Base-by-base conservation (phyloP, 345 rosid species). In the Eucalyptus erythrocorys region DNA sequence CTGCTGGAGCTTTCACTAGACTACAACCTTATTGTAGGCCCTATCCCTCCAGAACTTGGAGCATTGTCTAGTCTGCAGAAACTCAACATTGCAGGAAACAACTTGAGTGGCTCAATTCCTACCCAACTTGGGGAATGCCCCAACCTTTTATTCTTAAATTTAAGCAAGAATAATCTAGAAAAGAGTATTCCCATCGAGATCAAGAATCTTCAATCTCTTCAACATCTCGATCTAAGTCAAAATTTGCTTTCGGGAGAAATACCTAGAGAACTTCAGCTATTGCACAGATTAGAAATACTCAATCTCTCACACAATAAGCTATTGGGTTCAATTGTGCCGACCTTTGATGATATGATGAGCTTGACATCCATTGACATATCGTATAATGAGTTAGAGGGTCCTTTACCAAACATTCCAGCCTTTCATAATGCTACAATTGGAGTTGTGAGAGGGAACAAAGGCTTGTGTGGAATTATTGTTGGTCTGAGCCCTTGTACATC, bases 331-430 rank as follows among this genome's bases (percentile, higher is more conserved):
- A 89, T 93, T 57, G 89, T 90, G 7, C 5, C 32, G 1, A 68
- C 40, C 17, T 88, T 94, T 43, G 51, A 19, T 2, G 32, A 85
- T n/a, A 66, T 90, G 87, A 16, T 11, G 1, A 59, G 89, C 53
- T 86, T 92, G 88, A 22, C 7, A 1, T 17, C n/a, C 15, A 76
- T 91, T 24, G 91, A 92, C 40, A 16, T 93, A 8, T 94, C 93
- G 1, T 37, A 88, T 15, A 92, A 93, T 42, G 81, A 86, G 42
- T 48, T 94, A 43, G 80, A 66, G 26, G 95, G 95, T 76, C 91
- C 90, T 0, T 22, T 94, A n/a, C 94, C 95, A 1, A 14, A 91
- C 22, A 86, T 45, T 49, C 68, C 88, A 49, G 91, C 93, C 32
- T 92, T 93, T 87, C 88, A 32, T 6, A 85, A 89, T 10, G 92